Base-by-base conservation (phyloP, 1,139 yeast genomes). In the Geotrichum aggregatum region DNA sequence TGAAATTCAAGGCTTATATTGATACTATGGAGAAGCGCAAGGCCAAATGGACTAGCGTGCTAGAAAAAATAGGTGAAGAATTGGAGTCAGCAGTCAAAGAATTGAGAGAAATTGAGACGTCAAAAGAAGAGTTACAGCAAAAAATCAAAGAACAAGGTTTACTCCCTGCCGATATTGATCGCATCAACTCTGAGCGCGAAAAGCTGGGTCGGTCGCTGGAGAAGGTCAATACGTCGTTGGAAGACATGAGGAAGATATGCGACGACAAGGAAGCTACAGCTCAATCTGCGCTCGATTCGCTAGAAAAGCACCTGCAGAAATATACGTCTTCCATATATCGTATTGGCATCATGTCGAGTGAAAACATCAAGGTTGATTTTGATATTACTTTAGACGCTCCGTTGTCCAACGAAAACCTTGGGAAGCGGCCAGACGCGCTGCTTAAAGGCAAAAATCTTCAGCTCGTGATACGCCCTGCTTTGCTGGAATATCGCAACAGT, bases 1-100 rank as follows among this genome's bases (percentile, higher is more conserved):
- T 74, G 45, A 85, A 85, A 65, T 85, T 87, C 64, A 77, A 80
- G 61, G 84, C 81, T 18, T 87, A 85, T 63, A 82, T 86, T 48
- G 82, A 80, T 47, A 75, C 81, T 10, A 82, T 86, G 78, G 80
- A 83, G 49, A 71, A 74, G 33, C 74, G 87, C 54, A 84, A 83
- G 61, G 63, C 69, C 5, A 83, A 82, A 64, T 85, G 95, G 94
- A 73, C 76, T 2, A 71, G 71, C 28, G 77, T 80, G 40, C 65
- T 85, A 50, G 73, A 74, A 22, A 80, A 80, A 59, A 77, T 85
- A 54, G 72, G 74, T 33, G 69, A 67, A 10, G 94, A 85, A 63
- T 76, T 83, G 44, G 68, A 65, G 1, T 67, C 70, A 28, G 76
- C 80, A 38, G 77, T 76, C 49, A 62, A 63, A 26, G 80, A 78